Base-by-base conservation (phyloP, 2,329 filamentous ascomycete species). In the Sporothrix brasiliensis region DNA sequence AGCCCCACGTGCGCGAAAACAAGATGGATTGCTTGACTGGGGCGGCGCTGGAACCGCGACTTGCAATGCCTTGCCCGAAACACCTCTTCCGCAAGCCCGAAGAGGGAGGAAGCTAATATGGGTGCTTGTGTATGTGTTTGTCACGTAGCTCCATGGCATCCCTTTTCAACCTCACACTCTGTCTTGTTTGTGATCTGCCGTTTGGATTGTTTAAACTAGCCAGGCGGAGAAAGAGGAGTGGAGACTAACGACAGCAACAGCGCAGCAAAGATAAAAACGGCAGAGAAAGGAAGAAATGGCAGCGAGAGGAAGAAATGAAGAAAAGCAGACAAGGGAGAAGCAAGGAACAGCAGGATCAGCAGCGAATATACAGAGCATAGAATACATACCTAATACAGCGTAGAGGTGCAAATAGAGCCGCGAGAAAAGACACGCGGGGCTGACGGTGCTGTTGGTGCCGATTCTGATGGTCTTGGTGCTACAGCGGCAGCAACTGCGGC, bases 81-180 rank as follows among this genome's bases (percentile, higher is more conserved):
- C 72, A 54, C 73, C 49, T 34, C 66, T 74, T 79, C 77, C 77
- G 78, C 75, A 79, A 73, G 77, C 70, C 77, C 76, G 77, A 77
- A 65, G 70, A 72, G 16, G 19, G 70, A 70, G 72, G 69, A 66
- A 67, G 73, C 72, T 71, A 75, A 76, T 76, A 75, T 78, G 74
- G 67, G 67, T 68, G 53, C 56, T 68, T 54, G 49, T 53, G 47
- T 53, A 53, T 3, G 24, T 19, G 13, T 49, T 11, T 50, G 16
- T 30, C 44, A 49, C 24, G 13, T 14, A 11, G 9, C 50, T 54
- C 24, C 44, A 50, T 34, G 34, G n/a, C 34, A 16, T 49, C 27
- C n/a, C 41, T 30, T 3, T 5, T n/a, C 21, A 49, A 39, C 6
- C 44, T n/a, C 61, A 49, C 14, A 34, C 16, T 50, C 27, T 14